These are phyloP conservation scores for Nicotiana undulata DNA, from an alignment of 257 asterid genomes.

Conservation along the genomic window DNA sequence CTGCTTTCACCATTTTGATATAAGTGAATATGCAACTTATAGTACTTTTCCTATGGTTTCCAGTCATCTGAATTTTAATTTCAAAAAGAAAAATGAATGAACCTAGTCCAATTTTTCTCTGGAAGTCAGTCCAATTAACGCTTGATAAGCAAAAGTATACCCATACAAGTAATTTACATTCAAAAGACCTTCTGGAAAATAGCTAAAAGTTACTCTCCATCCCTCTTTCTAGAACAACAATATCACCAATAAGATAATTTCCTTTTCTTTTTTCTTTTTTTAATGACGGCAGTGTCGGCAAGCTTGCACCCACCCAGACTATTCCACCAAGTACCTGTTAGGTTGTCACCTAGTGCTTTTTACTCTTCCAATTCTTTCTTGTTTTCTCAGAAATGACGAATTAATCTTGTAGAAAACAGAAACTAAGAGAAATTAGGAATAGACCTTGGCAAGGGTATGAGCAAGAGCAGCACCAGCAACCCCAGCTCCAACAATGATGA, in stretches of 20 bases:
- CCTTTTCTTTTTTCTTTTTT: not conserved
- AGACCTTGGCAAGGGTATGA: constrained; percentile 43
- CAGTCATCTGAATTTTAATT: not conserved
- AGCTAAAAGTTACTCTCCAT: not conserved
- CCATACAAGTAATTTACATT: not conserved
- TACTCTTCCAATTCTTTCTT: too few relatives aligned
- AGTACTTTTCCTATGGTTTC: not conserved
- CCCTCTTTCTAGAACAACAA: not conserved
- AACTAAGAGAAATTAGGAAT: not conserved
- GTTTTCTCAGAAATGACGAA: too few relatives aligned
- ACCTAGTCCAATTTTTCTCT: not conserved
- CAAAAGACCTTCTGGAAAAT: not conserved
- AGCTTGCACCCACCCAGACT: too few relatives aligned
- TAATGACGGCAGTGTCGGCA: too few relatives aligned
- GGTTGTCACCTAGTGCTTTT: too few relatives aligned
- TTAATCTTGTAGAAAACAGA: not conserved
- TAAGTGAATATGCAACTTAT: not conserved
- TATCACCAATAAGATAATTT: not conserved
- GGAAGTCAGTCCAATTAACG: not conserved
- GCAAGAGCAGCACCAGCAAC: constrained; percentile 54
- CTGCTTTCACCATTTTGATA: not conserved
- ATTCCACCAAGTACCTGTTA: too few relatives aligned
- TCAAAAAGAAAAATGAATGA: not conserved
- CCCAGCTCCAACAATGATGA: constrained; percentile 51
- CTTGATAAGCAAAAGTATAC: not conserved